A percentile compares a stretch with the other conserved stretches of the same genome.
phyloP scores from a whole-genome alignment of 2,329 filamentous ascomycete genomes.

The Hypoxylon sp. region DNA sequence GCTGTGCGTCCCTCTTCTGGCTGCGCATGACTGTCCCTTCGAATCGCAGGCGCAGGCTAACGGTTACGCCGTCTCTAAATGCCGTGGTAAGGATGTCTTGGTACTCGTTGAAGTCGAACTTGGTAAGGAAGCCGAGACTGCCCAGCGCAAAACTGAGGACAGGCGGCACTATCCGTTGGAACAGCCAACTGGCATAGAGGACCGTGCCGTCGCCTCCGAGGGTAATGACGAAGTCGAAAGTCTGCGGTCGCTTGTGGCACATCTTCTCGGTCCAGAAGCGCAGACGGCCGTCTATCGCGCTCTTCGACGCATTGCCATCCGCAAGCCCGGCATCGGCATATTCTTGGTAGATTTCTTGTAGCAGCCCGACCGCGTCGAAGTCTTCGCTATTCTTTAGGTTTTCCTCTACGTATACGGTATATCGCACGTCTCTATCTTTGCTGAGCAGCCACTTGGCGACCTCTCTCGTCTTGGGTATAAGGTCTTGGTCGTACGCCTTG shows the following conservation, averaged over 20 bases:
- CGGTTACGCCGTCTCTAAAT: constrained; percentile 86
- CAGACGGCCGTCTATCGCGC: constrained; percentile 65
- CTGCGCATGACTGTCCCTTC: constrained; percentile 94
- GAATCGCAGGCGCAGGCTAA: constrained; percentile 88
- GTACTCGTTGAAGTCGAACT: constrained; percentile 89
- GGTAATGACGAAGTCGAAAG: constrained; percentile 93
- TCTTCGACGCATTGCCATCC: constrained; percentile 51
- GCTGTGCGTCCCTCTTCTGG: constrained; percentile 59
- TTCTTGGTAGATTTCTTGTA: constrained; percentile 67
- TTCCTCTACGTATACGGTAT: constrained; percentile 86
- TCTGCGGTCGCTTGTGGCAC: constrained; percentile 81
- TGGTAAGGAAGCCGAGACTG: constrained; percentile 93
- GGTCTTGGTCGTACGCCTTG: constrained; percentile 86
- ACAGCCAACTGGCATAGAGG: constrained; percentile 94
- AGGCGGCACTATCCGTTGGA: constrained; percentile 93
- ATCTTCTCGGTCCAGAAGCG: constrained; percentile 87
- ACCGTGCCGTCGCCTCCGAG: constrained; percentile 97
- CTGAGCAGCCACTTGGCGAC: constrained; percentile 84
- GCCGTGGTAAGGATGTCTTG: constrained; percentile 75
- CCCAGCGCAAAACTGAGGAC: constrained; percentile 92
- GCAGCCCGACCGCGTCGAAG: constrained; percentile 78
- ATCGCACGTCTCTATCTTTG: constrained; percentile 72
- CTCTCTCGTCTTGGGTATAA: constrained; percentile 82
- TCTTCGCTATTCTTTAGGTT: constrained; percentile 75
- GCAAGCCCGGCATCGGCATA: constrained; percentile 55